These are phyloP conservation scores for Novakomyces olei DNA, from an alignment of 805 yeast genomes.

Conservation along the genomic window DNA sequence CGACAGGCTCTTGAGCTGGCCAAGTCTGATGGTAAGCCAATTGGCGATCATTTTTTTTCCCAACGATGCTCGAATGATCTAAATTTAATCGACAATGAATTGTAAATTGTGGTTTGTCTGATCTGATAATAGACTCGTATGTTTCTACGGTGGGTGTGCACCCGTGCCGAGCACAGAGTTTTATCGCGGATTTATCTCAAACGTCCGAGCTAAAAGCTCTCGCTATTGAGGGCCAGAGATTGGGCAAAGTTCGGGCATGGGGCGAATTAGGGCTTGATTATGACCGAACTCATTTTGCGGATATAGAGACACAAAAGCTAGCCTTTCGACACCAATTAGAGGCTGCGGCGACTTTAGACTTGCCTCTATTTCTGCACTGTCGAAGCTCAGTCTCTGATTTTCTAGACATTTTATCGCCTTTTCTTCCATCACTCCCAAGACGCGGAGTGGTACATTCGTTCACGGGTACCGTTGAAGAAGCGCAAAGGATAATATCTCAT, in stretches of 20 bases:
- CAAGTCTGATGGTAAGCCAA: slow-evolving; percentile 13
- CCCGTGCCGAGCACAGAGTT: slow-evolving; percentile 64
- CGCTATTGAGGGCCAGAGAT: slow-evolving; percentile 25
- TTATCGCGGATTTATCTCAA: slow-evolving; percentile 23
- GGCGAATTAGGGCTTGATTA: slow-evolving; percentile 97
- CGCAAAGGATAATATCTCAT: slow-evolving; percentile 30
- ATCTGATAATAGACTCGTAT: slow-evolving; percentile 12
- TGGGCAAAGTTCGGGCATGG: slow-evolving; percentile 48
- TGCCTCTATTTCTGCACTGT: slow-evolving; percentile 82
- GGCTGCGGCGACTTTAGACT: slow-evolving; percentile 26
- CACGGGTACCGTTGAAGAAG: slow-evolving; percentile 57
- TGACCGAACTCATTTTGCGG: slow-evolving; percentile 62
- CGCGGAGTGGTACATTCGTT: slow-evolving; percentile 89
- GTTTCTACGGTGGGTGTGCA: slow-evolving; percentile 81
- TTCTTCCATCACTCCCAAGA: slow-evolving; percentile 23
- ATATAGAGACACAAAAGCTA: slow-evolving; percentile 38
- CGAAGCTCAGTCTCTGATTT: slow-evolving; percentile 72
- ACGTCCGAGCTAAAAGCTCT: slow-evolving; percentile 27
- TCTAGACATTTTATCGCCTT: slow-evolving; percentile 38
- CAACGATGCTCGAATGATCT: slow-evolving; percentile 1
- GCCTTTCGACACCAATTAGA: slow-evolving; percentile 60
- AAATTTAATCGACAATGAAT: slow-evolving; percentile 8
- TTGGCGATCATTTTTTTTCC: slow-evolving; percentile 1
- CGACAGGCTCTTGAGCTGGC: slow-evolving; percentile 37
- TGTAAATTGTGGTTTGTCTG: slow-evolving; percentile 3